Base-by-base conservation (phyloP, 768 basidiomycete genomes). In the Arthromyces matolae region DNA sequence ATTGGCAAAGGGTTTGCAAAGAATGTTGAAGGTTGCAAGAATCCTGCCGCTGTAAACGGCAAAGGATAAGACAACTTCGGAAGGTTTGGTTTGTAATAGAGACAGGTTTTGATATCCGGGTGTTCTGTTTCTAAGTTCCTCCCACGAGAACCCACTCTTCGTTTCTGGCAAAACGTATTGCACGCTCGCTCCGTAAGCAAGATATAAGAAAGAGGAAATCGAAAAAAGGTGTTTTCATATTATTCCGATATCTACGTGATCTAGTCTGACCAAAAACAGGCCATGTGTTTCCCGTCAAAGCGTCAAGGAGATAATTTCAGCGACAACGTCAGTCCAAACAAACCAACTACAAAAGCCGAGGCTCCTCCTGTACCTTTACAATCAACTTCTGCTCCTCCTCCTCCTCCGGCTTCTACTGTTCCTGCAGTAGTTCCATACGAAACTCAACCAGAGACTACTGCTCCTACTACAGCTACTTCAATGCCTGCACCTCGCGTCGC, bases 401-500 rank as follows among this genome's bases (percentile, higher is more conserved):
- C 55, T 18, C 13, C 52, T 22, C 16, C 45, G 13, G 22, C 57
- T 32, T 35, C 57, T 18, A 34, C 48, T 31, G 38, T 47, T 18
- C 51, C 59, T 23, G 35, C 46, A 43, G 46, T 57, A 43, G 36
- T 20, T 5, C 42, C 59, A 20, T 22, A 57, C 19, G n/a, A 54
- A 42, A 42, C 54, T 23, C 33, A 46, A 25, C 49, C 38, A 41
- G 13, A 19, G 24, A 8, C 14, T 33, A 45, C 36, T 32, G 12
- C 33, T 14, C 16, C 33, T 34, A 35, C n/a, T n/a, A n/a, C n/a
- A n/a, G n/a, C n/a, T n/a, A 13, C 32, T 43, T 36, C 45, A 23
- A 77, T 76, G 73, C 60, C 76, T 39, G 51, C 71, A 41, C 84
- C 85, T 23, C 77, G 64, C 54, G 65, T 87, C 53, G 84, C 84